Conservation (phyloP, 805 yeast species). For the Starmera dryadoides region DNA sequence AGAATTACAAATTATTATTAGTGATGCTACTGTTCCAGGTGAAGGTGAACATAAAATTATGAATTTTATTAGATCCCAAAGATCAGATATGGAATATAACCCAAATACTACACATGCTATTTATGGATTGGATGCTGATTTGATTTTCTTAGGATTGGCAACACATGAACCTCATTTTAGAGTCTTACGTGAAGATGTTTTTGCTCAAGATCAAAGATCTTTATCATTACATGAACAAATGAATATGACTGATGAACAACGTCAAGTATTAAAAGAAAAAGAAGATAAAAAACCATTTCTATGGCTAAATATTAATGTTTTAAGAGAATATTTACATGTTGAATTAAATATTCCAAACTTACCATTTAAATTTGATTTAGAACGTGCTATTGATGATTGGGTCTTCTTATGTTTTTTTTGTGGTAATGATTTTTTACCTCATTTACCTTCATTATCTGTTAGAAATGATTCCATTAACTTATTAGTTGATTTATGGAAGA, state of each 20-base stretch:
- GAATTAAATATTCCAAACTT: slow-evolving; percentile 69
- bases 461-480: slow-evolving; percentile 90
- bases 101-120: slow-evolving; percentile 96
- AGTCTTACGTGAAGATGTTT: slow-evolving; percentile 92
- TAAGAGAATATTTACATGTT: slow-evolving; percentile 80
- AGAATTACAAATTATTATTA: slow-evolving; percentile 76
- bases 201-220: slow-evolving; percentile 50
- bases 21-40: slow-evolving; percentile 97
- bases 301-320: slow-evolving; percentile 85
- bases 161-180: slow-evolving; percentile 97
- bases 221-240: slow-evolving; percentile 41
- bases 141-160: slow-evolving; percentile 91
- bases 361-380: slow-evolving; percentile 76
- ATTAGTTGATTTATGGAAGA: slow-evolving; percentile 79
- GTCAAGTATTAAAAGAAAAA: slow-evolving; percentile 24
- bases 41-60: slow-evolving; percentile 99
- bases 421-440: slow-evolving; percentile 98
- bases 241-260: slow-evolving; percentile 55
- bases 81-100: slow-evolving; percentile 78
- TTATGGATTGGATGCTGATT: slow-evolving; percentile 96
- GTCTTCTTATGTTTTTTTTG: slow-evolving; percentile 97
- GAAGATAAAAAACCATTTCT: slow-evolving; percentile 70
- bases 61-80: slow-evolving; percentile 89
- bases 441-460: slow-evolving; percentile 88
- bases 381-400: slow-evolving; percentile 98